Conservation (phyloP, 1,139 yeast genomes). For the Sugiyamaella sp. region DNA sequence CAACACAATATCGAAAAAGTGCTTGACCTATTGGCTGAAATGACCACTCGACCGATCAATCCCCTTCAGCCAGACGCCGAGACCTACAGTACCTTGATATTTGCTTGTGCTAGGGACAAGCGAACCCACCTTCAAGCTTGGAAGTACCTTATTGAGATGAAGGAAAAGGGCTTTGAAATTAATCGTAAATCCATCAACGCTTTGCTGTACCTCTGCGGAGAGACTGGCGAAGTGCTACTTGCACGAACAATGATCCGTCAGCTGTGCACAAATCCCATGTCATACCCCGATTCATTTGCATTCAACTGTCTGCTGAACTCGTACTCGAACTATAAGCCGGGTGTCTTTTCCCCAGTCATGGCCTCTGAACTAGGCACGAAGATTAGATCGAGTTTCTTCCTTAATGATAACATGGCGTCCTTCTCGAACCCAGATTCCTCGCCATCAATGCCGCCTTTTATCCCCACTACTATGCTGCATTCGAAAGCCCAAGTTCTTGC, state of each 20-base stretch:
- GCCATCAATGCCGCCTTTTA: constrained; percentile 56
- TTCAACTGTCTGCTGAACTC: constrained; percentile 41
- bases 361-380: constrained; percentile 38
- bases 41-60: constrained; percentile 48
- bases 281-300: constrained; percentile 40
- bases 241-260: constrained; percentile 71
- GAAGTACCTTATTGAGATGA: constrained; percentile 73
- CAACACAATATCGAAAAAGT: constrained; percentile 70
- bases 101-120: constrained; percentile 65
- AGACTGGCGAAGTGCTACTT: constrained; percentile 76
- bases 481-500: constrained; percentile 55
- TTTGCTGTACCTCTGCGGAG: constrained; percentile 72
- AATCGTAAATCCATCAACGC: constrained; percentile 59
- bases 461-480: constrained; percentile 57
- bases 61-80: constrained; percentile 50
- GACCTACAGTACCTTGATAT: constrained; percentile 66
- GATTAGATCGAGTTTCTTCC: constrained; percentile 35
- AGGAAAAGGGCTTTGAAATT: constrained; percentile 51
- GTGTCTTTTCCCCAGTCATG: constrained; percentile 42
- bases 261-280: constrained; percentile 48
- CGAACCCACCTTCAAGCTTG: constrained; percentile 64
- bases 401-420: constrained; percentile 23
- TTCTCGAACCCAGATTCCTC: constrained; percentile 20
- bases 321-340: constrained; percentile 40
- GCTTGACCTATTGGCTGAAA: constrained; percentile 73